Evolutionary conservation across 2,329 filamentous ascomycete species (phyloP), one percentile per base, ranked within the genome.

Genomic region (Scedosporium minutisporum): DNA sequence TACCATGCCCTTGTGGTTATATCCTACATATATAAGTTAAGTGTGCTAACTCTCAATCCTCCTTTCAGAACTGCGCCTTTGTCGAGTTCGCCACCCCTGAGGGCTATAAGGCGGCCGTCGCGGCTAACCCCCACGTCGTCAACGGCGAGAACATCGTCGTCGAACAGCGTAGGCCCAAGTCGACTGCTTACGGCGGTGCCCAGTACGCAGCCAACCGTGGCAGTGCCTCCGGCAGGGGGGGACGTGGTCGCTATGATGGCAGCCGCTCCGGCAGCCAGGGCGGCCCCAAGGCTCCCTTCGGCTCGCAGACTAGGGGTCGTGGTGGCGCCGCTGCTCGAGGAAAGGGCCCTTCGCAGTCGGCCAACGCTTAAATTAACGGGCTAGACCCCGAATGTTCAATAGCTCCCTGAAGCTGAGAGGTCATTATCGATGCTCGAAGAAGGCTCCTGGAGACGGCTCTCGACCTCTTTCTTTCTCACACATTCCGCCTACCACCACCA

Each of bases 11-110:
- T 12, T 21, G 10, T 14, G 5, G 33, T 38, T 16, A 41, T 21
- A 16, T 4, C 12, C 5, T 16, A 41, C 9, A 51, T 23, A 25
- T 21, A 7, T 21, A 57, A 29, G n/a, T 27, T 4, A 23, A 5
- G 55, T 7, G 16, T 58, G 27, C 27, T 6, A 60, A 38, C 33
- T 4, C 44, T n/a, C 33, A 4, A 12, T 46, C 27, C 38, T 18
- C 33, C 48, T n/a, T 63, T 16, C 38, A 96, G 93, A 97, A 95
- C 82, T 97, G 92, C 71, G 95, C 95, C 27, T 97, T 97, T 72
- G 91, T 97, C 64, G 95, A 99, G 75, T 99, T 95, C 76, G 89
- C 87, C 71, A 89, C 88, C 57, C 73, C 85, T 23, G 86, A 92
- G 62, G 91, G 86, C 57, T 97, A 96, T 77, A 84, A 91, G 74